Base-by-base conservation (phyloP, 1,284 basidiomycete genomes). In the Rhodotorula sp. region DNA sequence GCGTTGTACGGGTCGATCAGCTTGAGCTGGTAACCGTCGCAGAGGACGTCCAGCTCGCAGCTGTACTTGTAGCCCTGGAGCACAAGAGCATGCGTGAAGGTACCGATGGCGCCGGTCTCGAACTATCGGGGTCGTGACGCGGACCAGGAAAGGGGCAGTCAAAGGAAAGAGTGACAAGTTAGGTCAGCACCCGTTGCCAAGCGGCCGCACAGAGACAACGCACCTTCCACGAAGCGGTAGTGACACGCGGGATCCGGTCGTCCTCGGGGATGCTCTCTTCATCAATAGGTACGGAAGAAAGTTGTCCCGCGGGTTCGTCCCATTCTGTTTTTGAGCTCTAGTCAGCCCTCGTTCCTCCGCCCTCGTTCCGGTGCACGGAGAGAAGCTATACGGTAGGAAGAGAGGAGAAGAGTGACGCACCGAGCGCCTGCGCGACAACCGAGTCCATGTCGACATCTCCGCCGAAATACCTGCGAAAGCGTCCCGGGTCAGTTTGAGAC, bases 31-130 rank as follows among this genome's bases (percentile, higher is more conserved):
- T 91, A 93, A 16, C 93, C 94, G 80, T 97, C 94, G 47, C 91
- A 91, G 82, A 89, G 92, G 47, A 95, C 38, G 48, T 69, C 71
- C 16, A 69, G 61, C 38, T 67, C 65, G 81, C 93, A 95, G 77
- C 90, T 90, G 83, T 97, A 97, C 81, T 93, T 88, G 76, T 85
- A 87, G 64, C 93, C 94, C 80, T 97, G 94, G 34, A 97, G 87
- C 23, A 91, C 90, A 66, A 91, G 90, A 54, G 91, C 85, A 79
- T 97, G 94, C 26, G 87, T 91, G 82, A 97, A 90, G 69, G 87
- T 90, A 21, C 94, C 94, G 34, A 97, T 90, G 45, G 93, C 93
- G 28, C 94, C 94, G 75, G 86, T 92, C 74, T 90, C 88, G 81
- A 95, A 97, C 84, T 52, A 2, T 23, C 0, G 8, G n/a, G 23